Evolutionary conservation across 139 green algal genomes (phyloP).

Genomic region (Haematococcus lacustris): DNA sequence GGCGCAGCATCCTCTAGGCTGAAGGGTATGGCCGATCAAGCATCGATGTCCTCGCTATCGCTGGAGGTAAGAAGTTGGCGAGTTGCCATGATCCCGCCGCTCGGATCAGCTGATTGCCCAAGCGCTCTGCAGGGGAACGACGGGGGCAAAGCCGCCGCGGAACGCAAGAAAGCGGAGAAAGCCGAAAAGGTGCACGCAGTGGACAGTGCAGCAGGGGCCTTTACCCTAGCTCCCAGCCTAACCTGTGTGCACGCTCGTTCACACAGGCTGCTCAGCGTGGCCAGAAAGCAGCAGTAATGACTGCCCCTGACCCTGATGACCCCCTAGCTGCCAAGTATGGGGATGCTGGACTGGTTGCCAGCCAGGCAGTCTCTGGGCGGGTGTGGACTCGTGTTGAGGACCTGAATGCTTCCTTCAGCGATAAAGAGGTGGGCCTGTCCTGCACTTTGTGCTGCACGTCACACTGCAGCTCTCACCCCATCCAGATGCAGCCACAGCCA

Average conservation of each 20-base stretch:
- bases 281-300: conserved; percentile 53
- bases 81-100: not conserved
- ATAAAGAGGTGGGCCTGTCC: no score
- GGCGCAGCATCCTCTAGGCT: no score
- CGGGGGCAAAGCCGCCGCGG: conserved; percentile 14
- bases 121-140: not conserved
- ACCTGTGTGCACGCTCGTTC: no score
- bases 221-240: no score
- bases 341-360: conserved; percentile 80
- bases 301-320: conserved; percentile 72
- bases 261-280: conserved; percentile 53
- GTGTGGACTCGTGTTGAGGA: conserved; percentile 51
- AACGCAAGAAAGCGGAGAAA: conserved; percentile 22
- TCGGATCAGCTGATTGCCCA: no score
- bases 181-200: conserved; percentile 27
- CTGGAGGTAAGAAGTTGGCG: conserved; percentile 9
- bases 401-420: conserved; percentile 34
- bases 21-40: no score
- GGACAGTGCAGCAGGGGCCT: no score
- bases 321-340: conserved; percentile 85
- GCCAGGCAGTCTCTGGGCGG: conserved; percentile 33
- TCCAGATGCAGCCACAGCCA: no score
- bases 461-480: no score
- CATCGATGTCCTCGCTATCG: conserved; percentile 5
- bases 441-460: no score